Evolutionary conservation across 2,329 filamentous ascomycete species (phyloP).

Genomic region (Venturia nashicola): DNA sequence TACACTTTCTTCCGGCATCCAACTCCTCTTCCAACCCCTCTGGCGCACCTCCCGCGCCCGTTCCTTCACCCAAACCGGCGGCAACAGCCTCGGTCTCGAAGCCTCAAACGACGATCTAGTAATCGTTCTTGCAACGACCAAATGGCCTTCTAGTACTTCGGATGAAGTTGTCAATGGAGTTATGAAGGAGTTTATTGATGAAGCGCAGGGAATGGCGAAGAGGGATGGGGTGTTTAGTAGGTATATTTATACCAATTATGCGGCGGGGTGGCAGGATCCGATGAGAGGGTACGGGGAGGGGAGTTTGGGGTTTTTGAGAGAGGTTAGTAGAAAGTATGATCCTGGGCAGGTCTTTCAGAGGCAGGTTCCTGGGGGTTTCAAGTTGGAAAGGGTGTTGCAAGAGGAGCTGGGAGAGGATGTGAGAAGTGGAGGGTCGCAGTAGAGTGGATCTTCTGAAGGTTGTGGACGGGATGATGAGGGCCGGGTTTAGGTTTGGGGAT

Average conservation of each 20-base stretch:
- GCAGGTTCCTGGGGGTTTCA: conserved; percentile 8
- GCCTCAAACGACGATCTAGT: conserved; percentile 14
- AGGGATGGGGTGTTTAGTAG: neutral
- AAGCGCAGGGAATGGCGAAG: conserved; percentile 11
- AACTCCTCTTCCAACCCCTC: conserved; percentile 7
- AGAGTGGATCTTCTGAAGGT: neutral
- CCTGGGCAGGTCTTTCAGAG: conserved; percentile 19
- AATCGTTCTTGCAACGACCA: conserved; percentile 14
- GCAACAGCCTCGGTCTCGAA: conserved; percentile 15
- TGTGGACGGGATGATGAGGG: neutral
- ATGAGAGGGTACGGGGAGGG: conserved; percentile 20
- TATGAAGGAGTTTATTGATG: conserved; percentile 12
- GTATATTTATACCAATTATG: conserved; percentile 24
- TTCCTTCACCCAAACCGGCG: conserved; percentile 13
- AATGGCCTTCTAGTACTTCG: conserved; percentile 8
- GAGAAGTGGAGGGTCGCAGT: neutral
- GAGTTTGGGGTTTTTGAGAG: conserved; percentile 18
- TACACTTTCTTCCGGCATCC: neutral
- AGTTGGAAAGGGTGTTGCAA: neutral
- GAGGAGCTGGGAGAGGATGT: neutral
- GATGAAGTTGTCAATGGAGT: conserved; percentile 3
- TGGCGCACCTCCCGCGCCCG: neutral
- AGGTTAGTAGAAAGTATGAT: conserved; percentile 24
- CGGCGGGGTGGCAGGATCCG: conserved; percentile 23
- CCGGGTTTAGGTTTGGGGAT: neutral